phyloP scores from a whole-genome alignment of 371 early-diverging fungal species.

The Haplosporangium sp. region DNA sequence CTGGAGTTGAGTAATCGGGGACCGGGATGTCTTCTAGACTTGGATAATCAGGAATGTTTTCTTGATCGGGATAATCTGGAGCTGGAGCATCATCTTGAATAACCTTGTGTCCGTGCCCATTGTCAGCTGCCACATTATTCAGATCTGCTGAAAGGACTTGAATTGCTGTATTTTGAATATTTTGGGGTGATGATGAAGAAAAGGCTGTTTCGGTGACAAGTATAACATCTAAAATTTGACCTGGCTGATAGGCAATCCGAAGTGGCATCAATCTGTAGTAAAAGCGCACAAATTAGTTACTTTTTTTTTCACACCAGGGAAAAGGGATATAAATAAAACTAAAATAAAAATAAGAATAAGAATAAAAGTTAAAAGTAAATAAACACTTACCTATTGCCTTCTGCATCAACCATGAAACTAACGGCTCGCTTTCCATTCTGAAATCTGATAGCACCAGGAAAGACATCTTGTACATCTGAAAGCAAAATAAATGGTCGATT shows the following conservation, averaged over 20 bases:
- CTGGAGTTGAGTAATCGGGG: background rate
- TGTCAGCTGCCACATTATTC: background rate
- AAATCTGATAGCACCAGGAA: constrained; percentile 2
- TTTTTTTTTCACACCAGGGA: too few relatives aligned
- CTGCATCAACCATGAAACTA: constrained; percentile 14
- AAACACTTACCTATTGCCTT: constrained; percentile 20
- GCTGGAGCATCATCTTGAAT: background rate
- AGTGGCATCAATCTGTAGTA: constrained; percentile 5
- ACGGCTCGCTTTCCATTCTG: constrained; percentile 11
- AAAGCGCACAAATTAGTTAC: background rate
- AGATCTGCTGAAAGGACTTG: background rate
- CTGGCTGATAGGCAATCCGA: background rate
- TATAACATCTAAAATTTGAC: background rate
- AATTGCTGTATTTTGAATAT: too few relatives aligned
- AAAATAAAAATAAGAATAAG: too few relatives aligned
- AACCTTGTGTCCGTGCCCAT: background rate
- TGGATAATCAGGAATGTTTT: background rate
- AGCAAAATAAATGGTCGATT: constrained; percentile 8
- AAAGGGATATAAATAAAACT: too few relatives aligned
- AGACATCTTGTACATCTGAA: constrained; percentile 10
- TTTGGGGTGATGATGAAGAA: background rate
- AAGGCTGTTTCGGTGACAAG: background rate
- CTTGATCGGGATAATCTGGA: background rate
- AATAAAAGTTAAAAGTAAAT: too few relatives aligned
- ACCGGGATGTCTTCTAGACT: background rate